Conservation (phyloP, 1,139 yeast genomes). For the Zygosaccharomyces sapae region DNA sequence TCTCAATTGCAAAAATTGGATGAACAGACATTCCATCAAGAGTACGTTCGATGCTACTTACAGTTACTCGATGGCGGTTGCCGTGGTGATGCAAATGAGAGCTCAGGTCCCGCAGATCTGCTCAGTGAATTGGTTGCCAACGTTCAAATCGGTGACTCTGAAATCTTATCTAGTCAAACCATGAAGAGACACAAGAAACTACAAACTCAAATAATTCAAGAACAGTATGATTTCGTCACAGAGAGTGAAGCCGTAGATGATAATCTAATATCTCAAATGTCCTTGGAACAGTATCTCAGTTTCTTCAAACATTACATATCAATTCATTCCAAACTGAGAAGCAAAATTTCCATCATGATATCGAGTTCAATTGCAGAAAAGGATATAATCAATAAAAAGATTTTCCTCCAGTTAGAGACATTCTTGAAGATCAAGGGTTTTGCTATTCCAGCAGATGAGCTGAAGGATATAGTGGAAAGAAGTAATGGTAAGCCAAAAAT, state of each 20-base stretch:
- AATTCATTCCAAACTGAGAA: slow-evolving; percentile 38
- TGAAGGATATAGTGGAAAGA: slow-evolving; percentile 38
- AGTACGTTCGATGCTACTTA: slow-evolving; percentile 40
- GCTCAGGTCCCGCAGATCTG: slow-evolving; percentile 40
- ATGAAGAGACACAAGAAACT: slow-evolving; percentile 42
- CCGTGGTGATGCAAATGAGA: slow-evolving; percentile 15
- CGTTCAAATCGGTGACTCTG: slow-evolving; percentile 35
- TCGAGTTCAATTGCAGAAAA: slow-evolving; percentile 37
- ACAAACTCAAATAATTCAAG: slow-evolving; percentile 49
- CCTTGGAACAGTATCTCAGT: slow-evolving; percentile 34
- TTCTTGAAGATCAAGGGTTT: slow-evolving; percentile 45
- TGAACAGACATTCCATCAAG: slow-evolving; percentile 37
- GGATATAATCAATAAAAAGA: slow-evolving; percentile 36
- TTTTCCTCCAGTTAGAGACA: slow-evolving; percentile 41
- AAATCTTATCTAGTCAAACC: slow-evolving; percentile 28
- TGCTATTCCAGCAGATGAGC: slow-evolving; percentile 39
- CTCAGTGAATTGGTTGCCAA: slow-evolving; percentile 38
- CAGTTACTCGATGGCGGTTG: slow-evolving; percentile 22
- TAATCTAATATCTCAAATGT: slow-evolving; percentile 30
- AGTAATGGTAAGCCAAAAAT: slow-evolving; percentile 39
- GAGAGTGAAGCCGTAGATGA: slow-evolving; percentile 39
- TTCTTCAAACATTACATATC: slow-evolving; percentile 41
- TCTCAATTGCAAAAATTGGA: slow-evolving; percentile 26
- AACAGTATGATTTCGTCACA: slow-evolving; percentile 42
- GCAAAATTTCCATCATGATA: slow-evolving; percentile 42